Evolutionary conservation across 345 rosid species (phyloP), one percentile per base, ranked within the genome.

Genomic region (Carallia pectinifolia): DNA sequence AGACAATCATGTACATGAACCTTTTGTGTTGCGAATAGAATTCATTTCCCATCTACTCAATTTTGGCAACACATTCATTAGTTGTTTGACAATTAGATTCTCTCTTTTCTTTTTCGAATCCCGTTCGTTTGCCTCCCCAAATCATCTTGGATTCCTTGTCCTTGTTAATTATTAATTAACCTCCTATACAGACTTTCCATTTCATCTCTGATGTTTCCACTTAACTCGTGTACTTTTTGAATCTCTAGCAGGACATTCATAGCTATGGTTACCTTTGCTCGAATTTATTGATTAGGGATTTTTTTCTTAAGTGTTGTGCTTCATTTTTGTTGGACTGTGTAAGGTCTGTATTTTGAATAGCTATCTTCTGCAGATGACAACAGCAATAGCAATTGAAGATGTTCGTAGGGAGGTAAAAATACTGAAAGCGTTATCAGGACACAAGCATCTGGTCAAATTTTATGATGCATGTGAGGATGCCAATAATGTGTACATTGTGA

Each of bases 391-490:
- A 2, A 80, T 90, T 70, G 99, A 95, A 85, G 99, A 95, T 82
- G 97, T 92, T 70, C 91, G 97, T 29, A 76, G 96, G 79, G 99
- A 95, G 81, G 99, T 92, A 77, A 95, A 92, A 70, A 81, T 95
- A 70, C 53, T 95, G 77, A 89, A 86, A 87, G 91, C 88, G 61
- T 67, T 95, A 64, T 90, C 97, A 0, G 92, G 92, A 27, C 97
- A 90, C 75, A 85, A 75, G 60, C 87, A 95, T 81, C 89, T 89
- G 79, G 84, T 92, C 84, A 83, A 86, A 63, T 88, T 87, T 81
- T 82, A 85, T 75, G 98, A 90, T 83, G 96, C 84, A n/a, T 92
- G 81, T 66, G 99, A 95, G 74, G 98, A 92, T 81, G 78, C 78
- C 6, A 88, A 78, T 69, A 83, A 84, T 54, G 91, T 95, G 69